Evolutionary conservation across 371 early-diverging fungal species (phyloP).

Genomic region (Mortierella sp.): DNA sequence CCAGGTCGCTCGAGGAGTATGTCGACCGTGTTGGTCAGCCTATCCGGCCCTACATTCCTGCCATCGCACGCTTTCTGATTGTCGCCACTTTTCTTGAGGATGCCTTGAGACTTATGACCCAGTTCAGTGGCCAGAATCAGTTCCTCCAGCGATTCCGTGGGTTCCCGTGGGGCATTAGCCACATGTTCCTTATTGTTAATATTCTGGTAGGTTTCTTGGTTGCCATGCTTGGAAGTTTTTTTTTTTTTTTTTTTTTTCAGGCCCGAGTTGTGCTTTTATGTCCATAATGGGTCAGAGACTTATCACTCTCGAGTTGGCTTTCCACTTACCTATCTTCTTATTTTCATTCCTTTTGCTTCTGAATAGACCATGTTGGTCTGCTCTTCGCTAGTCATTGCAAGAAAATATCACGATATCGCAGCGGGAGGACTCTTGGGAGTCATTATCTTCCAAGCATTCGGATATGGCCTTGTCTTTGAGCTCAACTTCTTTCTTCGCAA

Average conservation of each 20-base stretch:
- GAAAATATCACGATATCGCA: conserved; percentile 76
- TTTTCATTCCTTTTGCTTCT: background rate
- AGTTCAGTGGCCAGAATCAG: conserved; percentile 85
- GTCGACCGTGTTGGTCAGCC: conserved; percentile 77
- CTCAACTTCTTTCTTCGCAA: conserved; percentile 86
- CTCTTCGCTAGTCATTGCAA: conserved; percentile 77
- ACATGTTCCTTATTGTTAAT: conserved; percentile 81
- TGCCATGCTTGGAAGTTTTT: too few species aligned
- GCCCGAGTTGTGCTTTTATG: background rate
- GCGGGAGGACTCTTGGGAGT: conserved; percentile 80
- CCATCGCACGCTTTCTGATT: conserved; percentile 85
- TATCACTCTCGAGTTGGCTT: conserved; percentile 3
- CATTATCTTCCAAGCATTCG: conserved; percentile 85
- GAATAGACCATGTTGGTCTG: conserved; percentile 74
- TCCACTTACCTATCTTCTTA: background rate
- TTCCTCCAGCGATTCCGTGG: conserved; percentile 79
- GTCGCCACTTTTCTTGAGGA: conserved; percentile 95
- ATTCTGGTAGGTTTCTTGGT: conserved; percentile 61
- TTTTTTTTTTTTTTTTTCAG: too few species aligned
- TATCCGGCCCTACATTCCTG: conserved; percentile 87
- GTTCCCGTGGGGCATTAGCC: conserved; percentile 77
- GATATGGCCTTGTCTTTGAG: conserved; percentile 92
- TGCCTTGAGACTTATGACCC: conserved; percentile 82
- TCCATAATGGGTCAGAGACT: background rate
- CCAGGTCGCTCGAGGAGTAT: conserved; percentile 70